These are phyloP conservation scores for Erythrobasidium hasegawianum DNA, from an alignment of 1,284 basidiomycete species.

Conservation along the genomic window DNA sequence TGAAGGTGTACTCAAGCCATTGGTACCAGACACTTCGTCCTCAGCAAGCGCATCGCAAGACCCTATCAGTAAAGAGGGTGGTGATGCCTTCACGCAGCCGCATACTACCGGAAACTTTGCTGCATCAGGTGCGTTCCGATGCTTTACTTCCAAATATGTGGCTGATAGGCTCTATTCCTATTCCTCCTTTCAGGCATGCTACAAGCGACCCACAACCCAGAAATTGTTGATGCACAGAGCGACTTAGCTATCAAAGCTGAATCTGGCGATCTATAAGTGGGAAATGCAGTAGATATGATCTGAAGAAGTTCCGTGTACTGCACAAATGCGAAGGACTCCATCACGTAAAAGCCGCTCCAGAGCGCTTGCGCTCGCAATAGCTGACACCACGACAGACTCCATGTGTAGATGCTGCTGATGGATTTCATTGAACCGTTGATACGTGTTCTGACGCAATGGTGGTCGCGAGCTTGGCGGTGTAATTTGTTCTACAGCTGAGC, in stretches of 20 bases:
- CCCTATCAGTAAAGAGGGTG: constrained; percentile 1
- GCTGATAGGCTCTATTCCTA: background rate
- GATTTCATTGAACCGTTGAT: too few relatives aligned
- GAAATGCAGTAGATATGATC: too few relatives aligned
- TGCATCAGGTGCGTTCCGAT: constrained; percentile 16
- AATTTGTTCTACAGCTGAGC: too few relatives aligned
- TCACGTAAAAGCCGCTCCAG: too few relatives aligned
- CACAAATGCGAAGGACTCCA: too few relatives aligned
- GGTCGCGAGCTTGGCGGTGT: too few relatives aligned
- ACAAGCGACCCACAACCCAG: constrained; percentile 25
- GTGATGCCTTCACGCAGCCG: constrained; percentile 16
- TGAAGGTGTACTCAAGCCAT: constrained; percentile 1
- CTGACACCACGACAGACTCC: too few relatives aligned
- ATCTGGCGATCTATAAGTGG: constrained; percentile 10
- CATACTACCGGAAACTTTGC: constrained; percentile 26
- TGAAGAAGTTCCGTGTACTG: too few relatives aligned
- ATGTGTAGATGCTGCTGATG: too few relatives aligned
- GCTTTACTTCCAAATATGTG: background rate
- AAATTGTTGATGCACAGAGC: constrained; percentile 22
- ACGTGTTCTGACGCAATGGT: too few relatives aligned
- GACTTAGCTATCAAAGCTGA: constrained; percentile 25
- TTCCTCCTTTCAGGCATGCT: constrained; percentile 15
- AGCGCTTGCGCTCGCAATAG: too few relatives aligned
- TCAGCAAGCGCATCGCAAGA: background rate
- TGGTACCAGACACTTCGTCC: background rate